A percentile compares a stretch with the other conserved stretches of the same genome.
phyloP scores from a whole-genome alignment of 2,329 filamentous ascomycete genomes.

The Passalora sequoiae region DNA sequence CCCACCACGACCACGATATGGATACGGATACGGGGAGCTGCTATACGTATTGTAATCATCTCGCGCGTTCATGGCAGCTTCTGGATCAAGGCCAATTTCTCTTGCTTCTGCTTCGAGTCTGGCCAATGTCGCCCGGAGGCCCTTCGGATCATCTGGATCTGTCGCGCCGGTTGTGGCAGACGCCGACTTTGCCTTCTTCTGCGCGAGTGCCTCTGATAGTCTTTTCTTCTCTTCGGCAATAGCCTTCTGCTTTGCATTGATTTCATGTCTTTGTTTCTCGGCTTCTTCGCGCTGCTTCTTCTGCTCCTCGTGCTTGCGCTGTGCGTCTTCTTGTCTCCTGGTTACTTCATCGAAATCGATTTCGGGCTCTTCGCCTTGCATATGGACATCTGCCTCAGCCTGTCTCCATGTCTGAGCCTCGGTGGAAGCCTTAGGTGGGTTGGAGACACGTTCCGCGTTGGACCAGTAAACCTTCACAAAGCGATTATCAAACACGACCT shows the following conservation, averaged over 20 bases:
- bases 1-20: conserved; percentile 22
- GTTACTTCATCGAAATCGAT: conserved; percentile 66
- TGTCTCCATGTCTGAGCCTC: background rate
- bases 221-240: conserved; percentile 62
- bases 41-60: too few relatives aligned
- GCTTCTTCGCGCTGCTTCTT: conserved; percentile 58
- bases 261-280: conserved; percentile 56
- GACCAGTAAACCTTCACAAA: conserved; percentile 83
- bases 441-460: conserved; percentile 43
- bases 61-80: conserved; percentile 32
- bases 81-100: conserved; percentile 62
- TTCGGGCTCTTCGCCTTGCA: conserved; percentile 45
- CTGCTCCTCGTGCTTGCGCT: conserved; percentile 63
- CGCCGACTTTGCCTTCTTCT: conserved; percentile 44
- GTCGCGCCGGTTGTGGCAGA: conserved; percentile 25
- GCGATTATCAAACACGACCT: conserved; percentile 76
- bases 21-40: conserved; percentile 5
- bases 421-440: conserved; percentile 7
- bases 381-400: conserved; percentile 20
- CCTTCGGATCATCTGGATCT: conserved; percentile 53
- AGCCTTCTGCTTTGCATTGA: conserved; percentile 59
- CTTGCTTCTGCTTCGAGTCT: conserved; percentile 69
- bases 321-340: conserved; percentile 65
- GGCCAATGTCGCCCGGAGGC: conserved; percentile 65
- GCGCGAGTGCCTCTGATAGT: conserved; percentile 57